Evolutionary conservation across 352 stramenopile species (phyloP), one percentile per base, ranked within the genome.

Genomic region (Globisporangium middletonii): DNA sequence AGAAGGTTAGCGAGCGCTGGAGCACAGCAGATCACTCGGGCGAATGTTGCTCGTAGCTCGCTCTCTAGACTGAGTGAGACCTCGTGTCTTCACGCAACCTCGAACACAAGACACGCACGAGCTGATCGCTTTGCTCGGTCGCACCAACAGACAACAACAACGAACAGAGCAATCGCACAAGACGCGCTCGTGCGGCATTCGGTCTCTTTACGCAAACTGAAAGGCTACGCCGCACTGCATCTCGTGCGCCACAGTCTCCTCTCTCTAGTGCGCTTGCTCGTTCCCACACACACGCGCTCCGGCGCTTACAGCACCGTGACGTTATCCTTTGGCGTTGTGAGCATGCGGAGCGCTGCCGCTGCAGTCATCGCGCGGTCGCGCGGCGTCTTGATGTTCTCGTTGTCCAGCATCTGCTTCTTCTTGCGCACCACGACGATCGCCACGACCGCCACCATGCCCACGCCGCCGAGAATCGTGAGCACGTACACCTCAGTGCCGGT

Each of bases 351-450:
- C 33, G 58, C 59, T 0, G 68, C 66, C 8, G 67, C 51, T 3
- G 75, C 64, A 28, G 57, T 79, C 41, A 65, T 68, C 2, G 67
- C 64, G 3, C 54, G 63, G 18, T 67, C 68, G 2, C 67, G 68
- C 2, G 79, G 77, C 1, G 72, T 84, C 68, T 90, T 90, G 43
- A 62, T 65, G 50, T 90, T 77, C 19, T 86, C 57, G 27, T 71
- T 73, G 30, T 90, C 79, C 8, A 90, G 59, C 42, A 60, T 27
- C 38, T 69, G 53, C 72, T 90, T 86, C 71, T 90, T 89, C 73
- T 81, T 77, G 55, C 79, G 79, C 41, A 87, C 56, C 0, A 75
- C 77, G 12, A 89, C 65, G 62, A 89, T 86, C 28, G 68, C 77
- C 0, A 62, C 69, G 5, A 51, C 79, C 9, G 79, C 79, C 16